Conservation (phyloP, 805 yeast species). For the Candida pseudoglaebosa region DNA sequence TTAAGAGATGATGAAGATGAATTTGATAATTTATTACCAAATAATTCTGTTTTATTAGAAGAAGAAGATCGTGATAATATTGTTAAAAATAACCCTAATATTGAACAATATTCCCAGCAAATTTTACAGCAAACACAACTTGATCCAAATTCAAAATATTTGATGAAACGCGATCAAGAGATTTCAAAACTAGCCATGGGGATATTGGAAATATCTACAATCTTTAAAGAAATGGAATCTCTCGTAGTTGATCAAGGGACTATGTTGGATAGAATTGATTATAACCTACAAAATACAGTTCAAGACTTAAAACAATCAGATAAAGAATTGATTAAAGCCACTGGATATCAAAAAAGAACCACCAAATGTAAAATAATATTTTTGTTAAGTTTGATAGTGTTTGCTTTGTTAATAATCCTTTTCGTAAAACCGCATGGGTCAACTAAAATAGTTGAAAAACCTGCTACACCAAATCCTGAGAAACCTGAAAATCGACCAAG, state of each 20-base stretch:
- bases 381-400: slow-evolving; percentile 63
- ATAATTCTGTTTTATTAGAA: slow-evolving; percentile 4
- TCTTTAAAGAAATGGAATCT: slow-evolving; percentile 88
- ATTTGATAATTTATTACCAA: slow-evolving; percentile 19
- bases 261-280: slow-evolving; percentile 87
- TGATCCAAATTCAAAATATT: slow-evolving; percentile 20
- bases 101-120: slow-evolving; percentile 38
- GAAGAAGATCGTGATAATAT: slow-evolving; percentile 8
- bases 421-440: slow-evolving; percentile 56
- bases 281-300: slow-evolving; percentile 78
- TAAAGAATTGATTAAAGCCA: slow-evolving; percentile 71
- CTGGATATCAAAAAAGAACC: slow-evolving; percentile 78
- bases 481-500: background rate
- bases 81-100: slow-evolving; percentile 9
- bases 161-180: slow-evolving; percentile 81
- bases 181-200: slow-evolving; percentile 91
- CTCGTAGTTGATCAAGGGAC: slow-evolving; percentile 96
- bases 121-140: slow-evolving; percentile 23
- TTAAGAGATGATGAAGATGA: slow-evolving; percentile 76
- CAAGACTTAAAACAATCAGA: slow-evolving; percentile 74
- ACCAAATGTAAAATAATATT: slow-evolving; percentile 87
- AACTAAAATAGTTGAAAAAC: slow-evolving; percentile 18
- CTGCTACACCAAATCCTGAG: slow-evolving; percentile 28
- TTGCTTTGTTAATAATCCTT: slow-evolving; percentile 66
- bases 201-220: slow-evolving; percentile 86